phyloP scores from a whole-genome alignment of 2,329 filamentous ascomycete genomes.

The Pseudogymnoascus sp. region DNA sequence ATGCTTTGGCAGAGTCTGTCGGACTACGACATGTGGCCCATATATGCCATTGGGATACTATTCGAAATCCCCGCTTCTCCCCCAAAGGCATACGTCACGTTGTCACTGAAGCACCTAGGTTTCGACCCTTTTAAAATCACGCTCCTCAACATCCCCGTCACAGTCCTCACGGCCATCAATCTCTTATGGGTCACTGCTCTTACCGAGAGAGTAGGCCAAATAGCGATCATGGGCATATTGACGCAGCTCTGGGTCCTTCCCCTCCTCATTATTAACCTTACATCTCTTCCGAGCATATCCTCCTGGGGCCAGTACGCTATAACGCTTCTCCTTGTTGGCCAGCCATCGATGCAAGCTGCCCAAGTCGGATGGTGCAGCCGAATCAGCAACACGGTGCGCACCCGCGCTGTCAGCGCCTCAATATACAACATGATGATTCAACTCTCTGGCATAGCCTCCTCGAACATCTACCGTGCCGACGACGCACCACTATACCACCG shows the following conservation, averaged over 20 bases:
- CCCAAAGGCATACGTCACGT: constrained; percentile 19
- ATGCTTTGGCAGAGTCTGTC: constrained; percentile 40
- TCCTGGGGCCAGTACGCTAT: constrained; percentile 23
- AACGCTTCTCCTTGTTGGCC: constrained; percentile 12
- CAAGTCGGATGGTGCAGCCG: constrained; percentile 34
- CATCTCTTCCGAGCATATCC: constrained; percentile 8
- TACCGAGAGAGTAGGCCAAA: constrained; percentile 35
- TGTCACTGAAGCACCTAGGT: constrained; percentile 22
- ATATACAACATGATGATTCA: constrained; percentile 40
- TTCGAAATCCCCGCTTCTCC: constrained; percentile 22
- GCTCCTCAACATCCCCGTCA: constrained; percentile 38
- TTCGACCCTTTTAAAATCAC: constrained; percentile 37
- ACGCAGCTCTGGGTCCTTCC: constrained; percentile 36
- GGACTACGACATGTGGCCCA: constrained; percentile 48
- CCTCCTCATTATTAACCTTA: constrained; percentile 28
- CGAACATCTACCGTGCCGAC: constrained; percentile 42
- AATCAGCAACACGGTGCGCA: constrained; percentile 33
- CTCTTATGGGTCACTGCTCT: constrained; percentile 41
- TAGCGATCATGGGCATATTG: constrained; percentile 29
- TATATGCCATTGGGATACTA: constrained; percentile 35
- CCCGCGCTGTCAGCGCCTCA: constrained; percentile 33
- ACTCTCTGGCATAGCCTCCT: constrained; percentile 37
- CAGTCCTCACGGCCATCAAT: constrained; percentile 30
- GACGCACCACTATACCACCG: constrained; percentile 38
- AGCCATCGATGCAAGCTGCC: constrained; percentile 29